phyloP scores from a whole-genome alignment of 2,329 filamentous ascomycete genomes.

The Nothophaeocryptopus gaeumannii region DNA sequence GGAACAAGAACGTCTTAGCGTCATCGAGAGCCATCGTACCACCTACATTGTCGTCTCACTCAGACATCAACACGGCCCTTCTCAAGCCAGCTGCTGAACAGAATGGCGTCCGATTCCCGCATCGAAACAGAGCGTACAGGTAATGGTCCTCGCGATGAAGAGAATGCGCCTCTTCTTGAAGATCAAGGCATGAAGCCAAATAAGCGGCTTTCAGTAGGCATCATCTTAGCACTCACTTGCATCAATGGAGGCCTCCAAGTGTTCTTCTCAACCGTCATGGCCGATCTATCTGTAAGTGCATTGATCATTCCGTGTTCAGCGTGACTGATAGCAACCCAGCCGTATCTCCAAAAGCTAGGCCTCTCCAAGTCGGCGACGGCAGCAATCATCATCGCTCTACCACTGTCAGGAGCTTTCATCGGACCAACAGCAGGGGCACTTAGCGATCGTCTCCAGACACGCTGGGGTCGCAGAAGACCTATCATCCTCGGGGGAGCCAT shows the following conservation, averaged over 20 bases:
- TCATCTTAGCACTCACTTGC: conserved; percentile 16
- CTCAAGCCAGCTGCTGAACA: too few relatives aligned
- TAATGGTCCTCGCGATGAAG: too few relatives aligned
- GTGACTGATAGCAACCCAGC: conserved; percentile 1
- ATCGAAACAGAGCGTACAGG: too few relatives aligned
- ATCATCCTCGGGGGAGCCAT: conserved; percentile 20
- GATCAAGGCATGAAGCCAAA: background rate
- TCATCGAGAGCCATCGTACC: too few relatives aligned
- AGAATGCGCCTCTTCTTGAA: too few relatives aligned
- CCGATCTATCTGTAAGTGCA: conserved; percentile 17
- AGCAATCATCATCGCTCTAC: conserved; percentile 20
- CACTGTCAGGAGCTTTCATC: conserved; percentile 20
- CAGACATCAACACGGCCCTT: too few relatives aligned
- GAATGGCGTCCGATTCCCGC: too few relatives aligned
- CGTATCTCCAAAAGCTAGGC: conserved; percentile 21
- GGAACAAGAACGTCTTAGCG: too few relatives aligned
- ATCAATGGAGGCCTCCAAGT: conserved; percentile 26
- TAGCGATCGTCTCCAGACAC: conserved; percentile 14
- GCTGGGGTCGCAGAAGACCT: conserved; percentile 18
- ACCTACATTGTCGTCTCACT: too few relatives aligned
- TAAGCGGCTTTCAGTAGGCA: conserved; percentile 12
- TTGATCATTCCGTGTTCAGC: background rate
- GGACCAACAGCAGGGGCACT: conserved; percentile 15
- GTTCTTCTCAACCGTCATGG: conserved; percentile 25
- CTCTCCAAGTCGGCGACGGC: conserved; percentile 22